Evolutionary conservation across 306 rosid species (phyloP).

Genomic region (Begonia fuchsioides): DNA sequence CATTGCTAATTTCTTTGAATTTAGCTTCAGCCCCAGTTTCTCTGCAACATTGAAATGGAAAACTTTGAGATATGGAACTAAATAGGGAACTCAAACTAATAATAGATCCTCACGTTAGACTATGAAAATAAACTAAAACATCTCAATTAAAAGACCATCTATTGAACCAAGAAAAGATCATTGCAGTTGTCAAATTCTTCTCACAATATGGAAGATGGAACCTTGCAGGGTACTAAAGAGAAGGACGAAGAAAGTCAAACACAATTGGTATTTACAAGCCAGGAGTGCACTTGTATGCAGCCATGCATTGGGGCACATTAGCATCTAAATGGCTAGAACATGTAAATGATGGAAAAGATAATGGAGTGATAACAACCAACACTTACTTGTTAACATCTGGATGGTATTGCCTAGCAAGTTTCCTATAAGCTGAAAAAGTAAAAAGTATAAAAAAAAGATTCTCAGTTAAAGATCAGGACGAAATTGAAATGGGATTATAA

Average conservation of each 20-base stretch:
- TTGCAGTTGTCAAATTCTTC: too few relatives aligned
- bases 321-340: background rate
- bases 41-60: constrained; percentile 34
- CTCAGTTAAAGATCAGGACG: background rate
- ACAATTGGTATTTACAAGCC: too few relatives aligned
- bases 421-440: constrained; percentile 77
- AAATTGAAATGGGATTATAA: too few relatives aligned
- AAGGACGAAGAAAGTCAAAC: too few relatives aligned
- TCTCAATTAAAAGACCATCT: background rate
- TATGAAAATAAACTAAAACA: background rate
- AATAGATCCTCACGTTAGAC: too few relatives aligned
- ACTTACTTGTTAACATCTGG: constrained; percentile 99
- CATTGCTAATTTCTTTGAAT: constrained; percentile 90
- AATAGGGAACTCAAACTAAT: background rate
- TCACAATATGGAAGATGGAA: too few relatives aligned
- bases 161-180: background rate
- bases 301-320: background rate
- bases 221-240: too few relatives aligned
- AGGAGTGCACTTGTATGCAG: too few relatives aligned
- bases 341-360: background rate
- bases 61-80: constrained; percentile 6
- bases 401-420: constrained; percentile 88
- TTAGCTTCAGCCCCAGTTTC: constrained; percentile 79
- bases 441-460: constrained; percentile 3
- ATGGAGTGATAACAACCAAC: background rate